phyloP scores from a whole-genome alignment of 768 basidiomycete species.

The Rhodosporidiobolus odoratus region DNA sequence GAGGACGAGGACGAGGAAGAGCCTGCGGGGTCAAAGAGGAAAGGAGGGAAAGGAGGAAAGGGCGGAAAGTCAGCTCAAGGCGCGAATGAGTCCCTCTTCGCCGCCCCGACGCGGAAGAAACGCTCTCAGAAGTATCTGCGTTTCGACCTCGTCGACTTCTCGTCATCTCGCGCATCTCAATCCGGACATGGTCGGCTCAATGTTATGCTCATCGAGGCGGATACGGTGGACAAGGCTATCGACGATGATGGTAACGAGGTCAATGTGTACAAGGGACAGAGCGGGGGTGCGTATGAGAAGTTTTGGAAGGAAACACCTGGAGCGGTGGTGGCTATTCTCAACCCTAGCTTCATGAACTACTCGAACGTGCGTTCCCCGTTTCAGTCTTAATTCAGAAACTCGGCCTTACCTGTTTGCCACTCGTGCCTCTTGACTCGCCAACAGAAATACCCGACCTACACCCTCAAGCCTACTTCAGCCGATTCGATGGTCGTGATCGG shows the following conservation, averaged over 20 bases:
- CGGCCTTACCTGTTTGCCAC: slow-evolving; percentile 40
- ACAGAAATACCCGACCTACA: slow-evolving; percentile 69
- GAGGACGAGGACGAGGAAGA: slow-evolving; percentile 8
- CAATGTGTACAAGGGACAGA: slow-evolving; percentile 78
- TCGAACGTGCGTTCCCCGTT: background rate
- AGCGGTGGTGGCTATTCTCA: slow-evolving; percentile 81
- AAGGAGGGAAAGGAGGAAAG: background rate
- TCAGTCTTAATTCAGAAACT: background rate
- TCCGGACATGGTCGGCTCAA: slow-evolving; percentile 79
- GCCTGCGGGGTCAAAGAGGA: background rate
- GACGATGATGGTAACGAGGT: slow-evolving; percentile 52
- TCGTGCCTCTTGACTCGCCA: background rate
- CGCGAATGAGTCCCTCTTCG: background rate
- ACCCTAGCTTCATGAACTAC: slow-evolving; percentile 72
- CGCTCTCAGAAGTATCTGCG: slow-evolving; percentile 71
- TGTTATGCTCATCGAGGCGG: slow-evolving; percentile 81
- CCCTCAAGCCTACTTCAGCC: slow-evolving; percentile 76
- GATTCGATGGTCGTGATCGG: slow-evolving; percentile 79
- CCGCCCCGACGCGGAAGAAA: slow-evolving; percentile 42
- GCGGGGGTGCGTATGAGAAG: slow-evolving; percentile 83
- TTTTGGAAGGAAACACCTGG: slow-evolving; percentile 81
- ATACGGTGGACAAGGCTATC: slow-evolving; percentile 53
- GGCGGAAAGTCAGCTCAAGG: background rate
- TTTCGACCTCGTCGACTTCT: slow-evolving; percentile 74
- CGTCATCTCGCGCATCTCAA: slow-evolving; percentile 57